Evolutionary conservation across 352 stramenopile genomes (phyloP).

Genomic region (Pythium coloratum): DNA sequence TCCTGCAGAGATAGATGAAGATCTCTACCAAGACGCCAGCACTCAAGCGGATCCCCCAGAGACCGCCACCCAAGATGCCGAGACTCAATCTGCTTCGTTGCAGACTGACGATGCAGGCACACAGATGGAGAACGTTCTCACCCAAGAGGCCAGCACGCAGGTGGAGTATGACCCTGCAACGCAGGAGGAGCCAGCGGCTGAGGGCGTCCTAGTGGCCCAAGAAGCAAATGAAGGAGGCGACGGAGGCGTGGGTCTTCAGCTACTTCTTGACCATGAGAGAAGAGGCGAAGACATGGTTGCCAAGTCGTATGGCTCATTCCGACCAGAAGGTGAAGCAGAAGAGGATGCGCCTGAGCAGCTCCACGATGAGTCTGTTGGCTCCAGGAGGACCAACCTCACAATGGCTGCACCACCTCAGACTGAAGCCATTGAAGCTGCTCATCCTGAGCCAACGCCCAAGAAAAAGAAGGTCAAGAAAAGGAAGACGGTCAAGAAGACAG

Average conservation of each 20-base stretch:
- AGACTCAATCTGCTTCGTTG: not conserved
- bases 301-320: not conserved
- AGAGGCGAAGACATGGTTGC: not conserved
- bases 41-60: not conserved
- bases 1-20: not conserved
- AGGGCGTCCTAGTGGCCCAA: too few relatives aligned
- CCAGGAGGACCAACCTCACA: not conserved
- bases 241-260: too few relatives aligned
- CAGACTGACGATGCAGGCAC: not conserved
- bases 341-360: not conserved
- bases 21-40: not conserved
- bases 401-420: not conserved
- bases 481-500: not conserved
- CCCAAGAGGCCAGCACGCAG: not conserved
- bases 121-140: not conserved
- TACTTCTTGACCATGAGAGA: not conserved
- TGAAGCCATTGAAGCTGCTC: not conserved
- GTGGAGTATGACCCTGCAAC: not conserved
- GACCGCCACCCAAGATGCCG: not conserved
- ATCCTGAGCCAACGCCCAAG: not conserved
- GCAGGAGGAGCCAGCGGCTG: not conserved
- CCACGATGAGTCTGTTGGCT: not conserved
- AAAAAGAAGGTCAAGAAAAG: not conserved
- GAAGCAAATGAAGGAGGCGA: too few relatives aligned
- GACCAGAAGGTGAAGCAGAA: not conserved